Evolutionary conservation across 202 grass and related monocot species (phyloP), one percentile per base, ranked within the genome.

Genomic region (Panicum virgatum): DNA sequence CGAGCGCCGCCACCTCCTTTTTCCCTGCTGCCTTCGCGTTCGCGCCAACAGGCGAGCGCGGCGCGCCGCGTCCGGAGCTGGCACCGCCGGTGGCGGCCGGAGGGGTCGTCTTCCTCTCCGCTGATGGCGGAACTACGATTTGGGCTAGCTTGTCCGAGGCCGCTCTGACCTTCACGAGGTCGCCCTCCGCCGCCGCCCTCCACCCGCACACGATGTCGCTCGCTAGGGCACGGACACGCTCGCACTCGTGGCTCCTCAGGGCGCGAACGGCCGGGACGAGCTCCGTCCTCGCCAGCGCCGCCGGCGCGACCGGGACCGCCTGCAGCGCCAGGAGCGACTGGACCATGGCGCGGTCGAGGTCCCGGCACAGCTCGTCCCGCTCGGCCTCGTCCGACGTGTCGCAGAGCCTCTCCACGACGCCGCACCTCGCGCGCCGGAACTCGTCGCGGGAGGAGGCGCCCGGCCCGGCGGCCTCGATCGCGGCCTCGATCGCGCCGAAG

Each of bases 321-420:
- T 36, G 14, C 9, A 84, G 52, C 40, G 82, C 77, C 52, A 60
- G 26, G 0, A 84, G 82, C 20, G 73, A 39, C 42, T 84, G 51
- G 4, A 27, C 52, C 82, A 84, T 84, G n/a, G 47, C 4, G 8
- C 26, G 10, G 29, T 84, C 82, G 6, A 84, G 62, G 12, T 6
- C 0, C 20, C 10, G 14, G 72, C 82, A 77, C 50, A 79, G 50
- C 62, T 11, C 2, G 72, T 69, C 73, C 5, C 13, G 47, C 51
- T n/a, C 27, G 20, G 12, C 63, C 48, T 77, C 39, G n/a, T 69
- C 73, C 1, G 52, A 18, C 13, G 52, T 5, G 52, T 77, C 10
- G 51, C 51, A 69, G 40, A 84, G 82, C 15, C 23, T 5, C 42
- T 77, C 52, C 1, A 84, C 1, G 52, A 84, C 2, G 9, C 2